Evolutionary conservation across 768 basidiomycete species (phyloP), one percentile per base, ranked within the genome.

Genomic region (Lactifluus piperatus): DNA sequence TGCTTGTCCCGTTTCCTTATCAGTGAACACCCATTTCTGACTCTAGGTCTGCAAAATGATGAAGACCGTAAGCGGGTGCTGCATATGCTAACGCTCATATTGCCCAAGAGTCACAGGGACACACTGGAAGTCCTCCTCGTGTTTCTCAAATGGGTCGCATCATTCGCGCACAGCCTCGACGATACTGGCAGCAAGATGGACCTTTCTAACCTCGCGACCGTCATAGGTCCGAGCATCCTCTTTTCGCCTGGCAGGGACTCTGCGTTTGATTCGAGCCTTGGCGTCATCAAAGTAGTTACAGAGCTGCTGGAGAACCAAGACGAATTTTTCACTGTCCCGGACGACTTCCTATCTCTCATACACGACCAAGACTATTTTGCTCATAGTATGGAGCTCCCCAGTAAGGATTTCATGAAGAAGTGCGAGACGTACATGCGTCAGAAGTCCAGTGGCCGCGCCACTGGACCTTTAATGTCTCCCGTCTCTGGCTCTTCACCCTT

Each of bases 171-270:
- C 72, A 84, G 94, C 77, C 94, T 97, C 68, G 92, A 94, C 65
- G 91, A 91, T 68, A 97, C 95, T 0, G 94, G 94, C 43, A 94
- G 91, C 74, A 94, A 95, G 76, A 99, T 99, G 97, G 97, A 99
- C 72, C 77, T 98, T 48, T 80, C 80, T 18, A 99, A 99, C 71
- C 80, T 99, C 64, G 93, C 97, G 36, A 97, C 93, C 9, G 95
- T 98, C 72, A 94, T 98, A 65, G 88, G 89, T 68, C 97, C 97
- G n/a, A 97, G 92, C 67, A 98, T 99, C 63, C 82, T 99, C 39
- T 97, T 94, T 71, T 87, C 91, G 41, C 80, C 88, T 57, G 86
- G 87, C 20, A 81, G 84, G 54, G 88, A 97, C 67, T 86, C 91
- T 1, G 83, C 88, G 45, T 83, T 88, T 56, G 95, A 97, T 71